A percentile compares a stretch with the other conserved stretches of the same genome.
Evolutionary conservation across 1,284 basidiomycete species (phyloP).

Genomic region (Calocybe gambosa): DNA sequence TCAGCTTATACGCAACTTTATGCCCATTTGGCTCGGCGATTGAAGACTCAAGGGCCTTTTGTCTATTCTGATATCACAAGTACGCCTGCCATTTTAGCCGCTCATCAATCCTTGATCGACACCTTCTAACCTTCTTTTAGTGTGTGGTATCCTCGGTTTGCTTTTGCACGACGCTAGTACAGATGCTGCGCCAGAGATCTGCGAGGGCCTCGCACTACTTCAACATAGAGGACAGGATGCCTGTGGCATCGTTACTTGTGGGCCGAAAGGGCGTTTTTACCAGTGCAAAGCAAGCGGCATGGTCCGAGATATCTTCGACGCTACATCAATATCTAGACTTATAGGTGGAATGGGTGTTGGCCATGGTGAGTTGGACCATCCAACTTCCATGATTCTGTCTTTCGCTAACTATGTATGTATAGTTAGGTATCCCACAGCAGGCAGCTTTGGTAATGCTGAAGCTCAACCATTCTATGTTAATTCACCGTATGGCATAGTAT

Average conservation of each 20-base stretch:
- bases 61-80: conserved; percentile 8
- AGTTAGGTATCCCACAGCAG: conserved; percentile 98
- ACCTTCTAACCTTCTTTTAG: conserved; percentile 25
- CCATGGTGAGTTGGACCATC: conserved; percentile 63
- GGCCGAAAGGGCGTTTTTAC: conserved; percentile 90
- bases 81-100: conserved; percentile 2
- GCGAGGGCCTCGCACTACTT: conserved; percentile 84
- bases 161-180: conserved; percentile 72
- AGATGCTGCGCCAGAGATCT: conserved; percentile 82
- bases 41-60: neutral
- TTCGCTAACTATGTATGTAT: conserved; percentile 6
- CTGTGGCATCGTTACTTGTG: conserved; percentile 96
- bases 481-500: conserved; percentile 96
- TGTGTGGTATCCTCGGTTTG: conserved; percentile 89
- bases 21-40: conserved; percentile 14
- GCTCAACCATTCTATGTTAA: conserved; percentile 99
- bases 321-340: conserved; percentile 69
- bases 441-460: conserved; percentile 95
- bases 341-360: conserved; percentile 97
- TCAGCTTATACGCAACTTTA: neutral
- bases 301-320: conserved; percentile 97
- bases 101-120: conserved; percentile 11
- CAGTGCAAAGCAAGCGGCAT: conserved; percentile 99
- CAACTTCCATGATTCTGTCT: conserved; percentile 5
- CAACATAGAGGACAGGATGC: conserved; percentile 98